Base-by-base conservation (phyloP, 2,329 filamentous ascomycete genomes). In the Paramyrothecium roridum region DNA sequence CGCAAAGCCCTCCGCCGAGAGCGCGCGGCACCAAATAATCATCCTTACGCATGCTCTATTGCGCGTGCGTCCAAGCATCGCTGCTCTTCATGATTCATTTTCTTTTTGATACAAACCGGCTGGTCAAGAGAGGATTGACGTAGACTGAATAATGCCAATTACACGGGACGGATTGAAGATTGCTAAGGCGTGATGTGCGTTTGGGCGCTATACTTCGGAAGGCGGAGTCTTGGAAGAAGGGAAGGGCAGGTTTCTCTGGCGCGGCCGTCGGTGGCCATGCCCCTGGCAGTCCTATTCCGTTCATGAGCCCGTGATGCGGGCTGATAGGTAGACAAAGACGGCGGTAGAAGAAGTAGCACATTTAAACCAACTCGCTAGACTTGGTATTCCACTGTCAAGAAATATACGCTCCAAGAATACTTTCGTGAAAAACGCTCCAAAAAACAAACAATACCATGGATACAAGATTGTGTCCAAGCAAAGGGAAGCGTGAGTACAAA, bases 81-180 rank as follows among this genome's bases (percentile, higher is more conserved):
- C 22, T 21, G 11, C 40, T 50, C 45, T 61, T 63, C 61, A 63
- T 64, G 17, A 37, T 50, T 30, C 26, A 30, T 26, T 37, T 66
- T n/a, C n/a, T n/a, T 68, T 72, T 71, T 68, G 68, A 74, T 74
- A 73, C 70, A 71, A 73, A 59, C 57, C 64, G 57, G 61, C 62
- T 57, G 65, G 65, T 59, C 63, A 60, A 57, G 58, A 57, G 58
- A 61, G 62, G 61, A 60, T 63, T 70, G 69, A 68, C 73, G 63
- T 72, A 71, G 66, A 72, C 59, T 64, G 63, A 62, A 61, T 68
- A 65, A 67, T 68, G 63, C 62, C 57, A 56, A 51, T 30, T 53
- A 7, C n/a, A 65, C 62, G 56, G 53, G 58, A 54, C 56, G 62
- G 59, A 54, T 60, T 57, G 55, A 63, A 59, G 58, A 57, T 56